Evolutionary conservation across 2,329 filamentous ascomycete genomes (phyloP), one percentile per base, ranked within the genome.

Genomic region (Penicillium sp.): DNA sequence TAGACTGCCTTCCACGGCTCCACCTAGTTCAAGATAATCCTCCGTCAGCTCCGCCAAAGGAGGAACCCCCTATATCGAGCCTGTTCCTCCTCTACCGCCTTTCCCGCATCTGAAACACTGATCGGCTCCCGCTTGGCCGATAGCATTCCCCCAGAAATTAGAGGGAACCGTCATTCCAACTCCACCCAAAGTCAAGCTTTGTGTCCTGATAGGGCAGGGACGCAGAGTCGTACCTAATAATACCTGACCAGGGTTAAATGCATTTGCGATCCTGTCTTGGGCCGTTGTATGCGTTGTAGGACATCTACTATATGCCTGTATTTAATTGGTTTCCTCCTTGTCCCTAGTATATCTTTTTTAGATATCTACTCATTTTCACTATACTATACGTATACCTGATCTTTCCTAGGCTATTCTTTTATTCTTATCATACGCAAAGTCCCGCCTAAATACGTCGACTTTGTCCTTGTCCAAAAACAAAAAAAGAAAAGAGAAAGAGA

Each of bases 61-160:
- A 34, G 31, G 16, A 11, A 11, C 14, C 31, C 31, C 31, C 14
- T 34, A 18, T 10, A 16, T n/a, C 29, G 29, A 16, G 16, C n/a
- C 31, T 42, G 38, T 40, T 20, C 28, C 23, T 22, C 34, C 31
- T n/a, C 39, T 37, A 28, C 31, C 8, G 32, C 40, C 16, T 40
- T 42, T 41, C 42, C 45, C 52, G 29, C 52, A 56, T 45, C 50
- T 57, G 55, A 59, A 57, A 59, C 56, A 53, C 29, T 52, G 53
- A 57, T 58, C 55, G 44, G 38, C 51, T 32, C 51, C 55, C 36
- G 47, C 52, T 54, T 56, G 47, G 51, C 42, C 48, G 56, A 57
- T 59, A 50, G 36, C 51, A 58, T 59, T 58, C 56, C 56, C 56
- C 55, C 56, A 53, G 56, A 42, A 52, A 55, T 49, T 40, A 41